A percentile compares a stretch with the other conserved stretches of the same genome.
Evolutionary conservation across 345 rosid species (phyloP).

Genomic region (Nasturtium officinale): DNA sequence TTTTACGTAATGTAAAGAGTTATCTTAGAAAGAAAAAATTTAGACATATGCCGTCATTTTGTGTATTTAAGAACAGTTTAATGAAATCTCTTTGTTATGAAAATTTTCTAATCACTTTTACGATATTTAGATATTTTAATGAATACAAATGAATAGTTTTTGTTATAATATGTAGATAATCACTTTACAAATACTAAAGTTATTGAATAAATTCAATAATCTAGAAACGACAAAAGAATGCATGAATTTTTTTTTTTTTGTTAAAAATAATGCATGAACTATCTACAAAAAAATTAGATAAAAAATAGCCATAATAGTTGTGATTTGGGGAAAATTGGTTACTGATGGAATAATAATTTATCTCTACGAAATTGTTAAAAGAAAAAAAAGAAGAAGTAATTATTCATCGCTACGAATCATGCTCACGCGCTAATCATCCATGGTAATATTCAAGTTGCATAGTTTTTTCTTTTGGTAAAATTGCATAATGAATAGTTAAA

Average conservation of each 20-base stretch:
- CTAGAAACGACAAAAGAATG: neutral
- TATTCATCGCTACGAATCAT: too few relatives aligned
- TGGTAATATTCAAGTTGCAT: too few relatives aligned
- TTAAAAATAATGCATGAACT: neutral
- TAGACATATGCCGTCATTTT: neutral
- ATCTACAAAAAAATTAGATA: neutral
- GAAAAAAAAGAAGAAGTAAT: too few relatives aligned
- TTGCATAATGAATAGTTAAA: too few relatives aligned
- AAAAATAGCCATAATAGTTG: neutral
- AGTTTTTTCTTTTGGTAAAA: too few relatives aligned
- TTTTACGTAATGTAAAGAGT: slow-evolving; percentile 5
- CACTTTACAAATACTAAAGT: neutral
- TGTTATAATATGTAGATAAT: neutral
- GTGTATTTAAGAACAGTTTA: slow-evolving; percentile 1
- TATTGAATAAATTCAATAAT: neutral
- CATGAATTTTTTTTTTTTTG: neutral
- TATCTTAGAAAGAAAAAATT: neutral
- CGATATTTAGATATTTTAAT: neutral
- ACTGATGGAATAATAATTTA: neutral
- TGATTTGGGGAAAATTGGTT: neutral
- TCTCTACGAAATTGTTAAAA: neutral
- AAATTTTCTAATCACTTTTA: neutral
- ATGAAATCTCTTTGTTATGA: neutral
- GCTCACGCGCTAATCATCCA: too few relatives aligned
- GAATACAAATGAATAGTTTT: neutral